Conservation (phyloP, 768 basidiomycete genomes). For the Infundibulicybe gibba region DNA sequence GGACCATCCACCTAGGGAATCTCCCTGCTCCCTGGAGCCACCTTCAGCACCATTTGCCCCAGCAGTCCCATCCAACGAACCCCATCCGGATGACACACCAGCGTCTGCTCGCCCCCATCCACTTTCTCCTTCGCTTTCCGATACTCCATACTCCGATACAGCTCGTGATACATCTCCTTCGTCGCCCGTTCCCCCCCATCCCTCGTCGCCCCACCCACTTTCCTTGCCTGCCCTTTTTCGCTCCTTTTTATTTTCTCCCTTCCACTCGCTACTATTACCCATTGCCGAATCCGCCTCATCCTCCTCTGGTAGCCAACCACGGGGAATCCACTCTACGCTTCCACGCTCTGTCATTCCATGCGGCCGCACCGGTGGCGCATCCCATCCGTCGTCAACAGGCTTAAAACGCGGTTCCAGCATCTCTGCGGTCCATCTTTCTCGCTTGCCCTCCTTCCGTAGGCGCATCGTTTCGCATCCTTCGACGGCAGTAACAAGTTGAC, state of each 20-base stretch:
- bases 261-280: conserved; percentile 15
- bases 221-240: too few species aligned
- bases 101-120: conserved; percentile 13
- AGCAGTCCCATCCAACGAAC: conserved; percentile 10
- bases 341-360: conserved; percentile 12
- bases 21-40: conserved; percentile 2
- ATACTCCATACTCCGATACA: conserved; percentile 32
- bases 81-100: conserved; percentile 12
- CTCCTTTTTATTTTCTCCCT: too few species aligned
- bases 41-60: conserved; percentile 1
- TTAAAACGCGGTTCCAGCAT: conserved; percentile 23
- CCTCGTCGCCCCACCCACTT: conserved; percentile 21
- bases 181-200: conserved; percentile 27
- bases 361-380: conserved; percentile 14
- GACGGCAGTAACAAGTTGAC: conserved; percentile 44
- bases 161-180: conserved; percentile 41
- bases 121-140: conserved; percentile 12
- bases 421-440: conserved; percentile 12
- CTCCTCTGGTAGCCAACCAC: conserved; percentile 43
- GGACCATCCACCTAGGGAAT: conserved; percentile 2
- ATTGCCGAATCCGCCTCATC: conserved; percentile 9
- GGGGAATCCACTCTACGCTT: conserved; percentile 37
- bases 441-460: conserved; percentile 28
- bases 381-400: conserved; percentile 43
- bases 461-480: conserved; percentile 35